Percentiles rank a stretch among this genome's conserved stretches.
These are phyloP conservation scores for Bodo saltans DNA, from an alignment of 78 protist species.

Conservation along the genomic window DNA sequence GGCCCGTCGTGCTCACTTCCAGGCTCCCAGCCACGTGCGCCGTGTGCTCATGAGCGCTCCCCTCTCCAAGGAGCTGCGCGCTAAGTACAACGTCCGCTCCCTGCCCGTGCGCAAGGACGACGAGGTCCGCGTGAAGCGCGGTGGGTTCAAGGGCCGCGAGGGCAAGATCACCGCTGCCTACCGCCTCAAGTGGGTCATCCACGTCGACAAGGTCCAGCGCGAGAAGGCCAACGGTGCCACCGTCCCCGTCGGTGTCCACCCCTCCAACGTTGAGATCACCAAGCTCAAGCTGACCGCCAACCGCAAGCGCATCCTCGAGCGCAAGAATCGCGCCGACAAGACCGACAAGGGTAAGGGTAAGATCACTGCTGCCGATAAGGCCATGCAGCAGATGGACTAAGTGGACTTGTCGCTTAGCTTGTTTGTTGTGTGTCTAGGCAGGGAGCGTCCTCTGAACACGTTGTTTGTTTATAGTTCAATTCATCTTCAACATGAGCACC, in stretches of 20 bases:
- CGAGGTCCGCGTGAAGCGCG: conserved; percentile 86
- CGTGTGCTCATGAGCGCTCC: conserved; percentile 89
- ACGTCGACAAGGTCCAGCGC: conserved; percentile 81
- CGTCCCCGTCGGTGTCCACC: conserved; percentile 48
- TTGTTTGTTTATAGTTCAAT: too few species aligned
- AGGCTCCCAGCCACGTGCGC: conserved; percentile 88
- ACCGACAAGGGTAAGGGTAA: conserved; percentile 12
- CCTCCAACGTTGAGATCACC: conserved; percentile 85
- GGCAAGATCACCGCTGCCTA: conserved; percentile 84
- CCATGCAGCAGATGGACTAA: conserved; percentile 9
- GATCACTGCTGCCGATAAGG: background rate
- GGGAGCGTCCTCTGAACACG: too few species aligned
- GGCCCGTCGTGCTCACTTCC: conserved; percentile 97
- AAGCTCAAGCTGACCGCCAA: conserved; percentile 87
- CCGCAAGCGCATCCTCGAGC: conserved; percentile 85
- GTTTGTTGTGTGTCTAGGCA: background rate
- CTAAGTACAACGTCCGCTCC: conserved; percentile 90
- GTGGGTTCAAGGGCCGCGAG: conserved; percentile 74
- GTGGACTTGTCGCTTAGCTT: background rate
- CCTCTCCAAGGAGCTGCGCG: conserved; percentile 89
- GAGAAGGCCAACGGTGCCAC: conserved; percentile 89
- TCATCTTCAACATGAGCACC: too few species aligned
- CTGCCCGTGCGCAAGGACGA: conserved; percentile 98
- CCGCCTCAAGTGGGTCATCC: conserved; percentile 91
- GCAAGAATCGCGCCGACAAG: conserved; percentile 54